Percentiles rank a stretch among this genome's conserved stretches.
These are phyloP conservation scores for Evansstolkia leycettana DNA, from an alignment of 495 filamentous ascomycete genomes.

Conservation along the genomic window DNA sequence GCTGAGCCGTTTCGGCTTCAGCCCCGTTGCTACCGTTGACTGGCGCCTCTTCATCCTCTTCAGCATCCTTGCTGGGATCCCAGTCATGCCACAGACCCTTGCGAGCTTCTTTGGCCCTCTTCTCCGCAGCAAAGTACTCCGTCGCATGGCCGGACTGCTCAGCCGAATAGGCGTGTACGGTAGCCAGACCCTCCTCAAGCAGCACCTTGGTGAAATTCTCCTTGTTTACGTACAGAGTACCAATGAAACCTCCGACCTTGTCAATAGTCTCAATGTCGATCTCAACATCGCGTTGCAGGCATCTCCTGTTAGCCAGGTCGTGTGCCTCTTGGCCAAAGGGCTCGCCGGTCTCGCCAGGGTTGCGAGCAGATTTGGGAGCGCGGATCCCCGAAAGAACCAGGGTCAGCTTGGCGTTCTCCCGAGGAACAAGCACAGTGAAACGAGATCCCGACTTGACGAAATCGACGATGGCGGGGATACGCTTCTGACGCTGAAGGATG, in stretches of 20 bases:
- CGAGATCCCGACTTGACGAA: slow-evolving; percentile 93
- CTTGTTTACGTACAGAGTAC: slow-evolving; percentile 83
- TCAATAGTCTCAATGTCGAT: slow-evolving; percentile 92
- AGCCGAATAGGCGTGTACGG: slow-evolving; percentile 86
- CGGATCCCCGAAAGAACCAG: slow-evolving; percentile 91
- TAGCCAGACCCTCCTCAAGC: slow-evolving; percentile 85
- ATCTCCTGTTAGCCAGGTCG: slow-evolving; percentile 74
- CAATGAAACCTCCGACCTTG: slow-evolving; percentile 95
- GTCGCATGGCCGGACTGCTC: slow-evolving; percentile 84
- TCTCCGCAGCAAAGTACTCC: slow-evolving; percentile 79
- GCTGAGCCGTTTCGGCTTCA: slow-evolving; percentile 36
- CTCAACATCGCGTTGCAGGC: slow-evolving; percentile 91
- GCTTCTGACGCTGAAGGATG: slow-evolving; percentile 75
- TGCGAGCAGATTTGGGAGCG: slow-evolving; percentile 78
- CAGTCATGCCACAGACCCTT: slow-evolving; percentile 91
- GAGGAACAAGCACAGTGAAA: slow-evolving; percentile 84
- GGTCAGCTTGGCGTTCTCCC: slow-evolving; percentile 88
- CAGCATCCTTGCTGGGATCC: slow-evolving; percentile 67
- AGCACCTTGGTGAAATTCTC: slow-evolving; percentile 93
- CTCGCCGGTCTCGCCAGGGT: slow-evolving; percentile 68
- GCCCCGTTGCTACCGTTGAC: slow-evolving; percentile 36
- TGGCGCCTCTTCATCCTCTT: slow-evolving; percentile 38
- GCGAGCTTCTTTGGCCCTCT: slow-evolving; percentile 71
- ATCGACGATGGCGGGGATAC: slow-evolving; percentile 89
- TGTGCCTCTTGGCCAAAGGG: slow-evolving; percentile 93